These are phyloP conservation scores for Sphenostylis stenocarpa DNA, from an alignment of 306 rosid genomes.

Conservation along the genomic window DNA sequence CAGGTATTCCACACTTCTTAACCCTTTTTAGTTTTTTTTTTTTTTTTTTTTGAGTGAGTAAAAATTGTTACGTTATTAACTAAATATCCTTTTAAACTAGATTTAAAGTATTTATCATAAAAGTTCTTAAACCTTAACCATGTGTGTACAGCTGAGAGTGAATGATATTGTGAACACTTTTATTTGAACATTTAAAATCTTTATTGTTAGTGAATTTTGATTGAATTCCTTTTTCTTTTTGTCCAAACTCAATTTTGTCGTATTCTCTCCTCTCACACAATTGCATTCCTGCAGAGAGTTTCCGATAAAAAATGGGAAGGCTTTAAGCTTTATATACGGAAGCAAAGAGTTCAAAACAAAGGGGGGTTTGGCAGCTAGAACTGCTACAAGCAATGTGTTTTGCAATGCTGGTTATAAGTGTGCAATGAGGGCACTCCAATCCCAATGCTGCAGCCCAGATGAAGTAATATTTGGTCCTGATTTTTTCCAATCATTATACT, in stretches of 20 bases:
- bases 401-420: conserved; percentile 46
- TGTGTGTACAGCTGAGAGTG: neutral
- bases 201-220: neutral
- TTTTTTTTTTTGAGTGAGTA: neutral
- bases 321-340: conserved; percentile 73
- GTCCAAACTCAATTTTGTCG: neutral
- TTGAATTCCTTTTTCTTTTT: neutral
- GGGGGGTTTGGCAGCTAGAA: conserved; percentile 84
- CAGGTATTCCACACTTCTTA: conserved; percentile 46
- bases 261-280: neutral
- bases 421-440: conserved; percentile 63
- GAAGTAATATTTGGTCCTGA: conserved; percentile 92
- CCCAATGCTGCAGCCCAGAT: conserved; percentile 83
- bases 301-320: conserved; percentile 80
- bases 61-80: neutral
- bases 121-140: neutral
- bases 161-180: neutral
- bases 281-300: conserved; percentile 55
- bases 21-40: neutral
- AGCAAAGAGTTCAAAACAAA: conserved; percentile 79
- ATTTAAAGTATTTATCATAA: neutral
- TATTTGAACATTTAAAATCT: neutral
- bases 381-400: conserved; percentile 84
- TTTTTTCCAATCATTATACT: conserved; percentile 80
- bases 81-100: too few relatives aligned